Base-by-base conservation (phyloP, 768 basidiomycete genomes). In the Boletus reticuloceps region DNA sequence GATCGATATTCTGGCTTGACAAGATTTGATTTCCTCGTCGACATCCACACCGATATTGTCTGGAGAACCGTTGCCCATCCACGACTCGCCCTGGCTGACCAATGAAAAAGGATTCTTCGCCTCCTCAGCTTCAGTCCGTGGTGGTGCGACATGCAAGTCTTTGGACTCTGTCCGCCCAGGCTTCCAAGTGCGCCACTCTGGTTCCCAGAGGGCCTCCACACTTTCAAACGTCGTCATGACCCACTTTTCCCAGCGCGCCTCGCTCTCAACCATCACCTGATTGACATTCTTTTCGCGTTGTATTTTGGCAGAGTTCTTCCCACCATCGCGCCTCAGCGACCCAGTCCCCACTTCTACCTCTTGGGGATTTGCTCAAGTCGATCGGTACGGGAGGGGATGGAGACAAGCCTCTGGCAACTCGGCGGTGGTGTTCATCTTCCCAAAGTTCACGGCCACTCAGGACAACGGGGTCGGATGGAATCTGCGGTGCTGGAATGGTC, bases 371-470 rank as follows among this genome's bases (percentile, higher is more conserved):
- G 63, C 84, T 88, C 49, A 79, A 80, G 67, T 88, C 87, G 34
- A 82, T 70, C 14, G 92, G 90, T 53, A 93, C 76, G 41, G 81
- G 81, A 13, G 89, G 89, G 17, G 89, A 82, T 6, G 93, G 85
- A 55, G 81, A 66, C 34, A 94, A 77, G 1, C 93, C 93, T 34
- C 79, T 81, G 5, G 77, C 77, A 25, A 71, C 69, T 19, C 95
- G 79, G 10, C 94, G 82, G 12, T 78, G 77, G n/a, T 89, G 83
- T 72, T 99, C 96, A 63, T 98, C 94, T 48, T 95, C 91, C 96
- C 96, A 99, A 3, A 98, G 77, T 72, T 98, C 96, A 58, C 91
- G 85, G 44, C 98, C 89, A 20, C 92, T 87, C 40, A 86, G 77
- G 7, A 99, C 89, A 27, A 96, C 79, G 42, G 90, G 91, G 61